Conservation (phyloP, 2,329 filamentous ascomycete genomes). For the Cladosporium velox region DNA sequence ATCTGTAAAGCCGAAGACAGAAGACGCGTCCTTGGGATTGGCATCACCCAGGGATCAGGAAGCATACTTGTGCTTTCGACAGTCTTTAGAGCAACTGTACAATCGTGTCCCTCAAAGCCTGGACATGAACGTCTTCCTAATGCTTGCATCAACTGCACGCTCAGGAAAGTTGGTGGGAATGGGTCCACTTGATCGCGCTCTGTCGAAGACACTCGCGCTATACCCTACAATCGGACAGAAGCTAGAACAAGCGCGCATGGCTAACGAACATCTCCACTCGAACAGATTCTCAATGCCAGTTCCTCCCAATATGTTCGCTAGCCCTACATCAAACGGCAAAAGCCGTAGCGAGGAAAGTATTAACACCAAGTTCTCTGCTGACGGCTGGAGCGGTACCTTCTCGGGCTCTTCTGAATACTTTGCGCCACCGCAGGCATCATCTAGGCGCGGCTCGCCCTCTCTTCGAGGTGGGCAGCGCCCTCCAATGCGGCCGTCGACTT, state of each 20-base stretch:
- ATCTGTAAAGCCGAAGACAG: background rate
- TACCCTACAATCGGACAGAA: conserved; percentile 9
- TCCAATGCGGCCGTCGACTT: conserved; percentile 11
- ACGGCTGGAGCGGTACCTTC: conserved; percentile 50
- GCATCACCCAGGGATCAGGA: background rate
- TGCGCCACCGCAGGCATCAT: conserved; percentile 27
- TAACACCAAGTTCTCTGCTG: conserved; percentile 52
- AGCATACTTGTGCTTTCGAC: conserved; percentile 12
- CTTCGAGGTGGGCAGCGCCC: conserved; percentile 12
- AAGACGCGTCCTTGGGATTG: no score
- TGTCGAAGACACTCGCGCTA: background rate
- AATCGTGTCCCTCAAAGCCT: conserved; percentile 24
- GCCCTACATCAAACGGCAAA: conserved; percentile 37
- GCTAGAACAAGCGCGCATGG: conserved; percentile 19
- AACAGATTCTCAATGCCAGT: conserved; percentile 38
- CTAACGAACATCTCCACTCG: conserved; percentile 27
- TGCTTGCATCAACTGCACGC: conserved; percentile 28
- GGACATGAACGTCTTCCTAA: conserved; percentile 32
- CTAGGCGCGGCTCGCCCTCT: conserved; percentile 16
- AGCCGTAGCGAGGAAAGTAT: conserved; percentile 52
- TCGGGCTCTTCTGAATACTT: conserved; percentile 47
- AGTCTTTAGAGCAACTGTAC: conserved; percentile 8
- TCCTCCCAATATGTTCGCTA: conserved; percentile 29
- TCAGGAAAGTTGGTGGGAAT: conserved; percentile 14
- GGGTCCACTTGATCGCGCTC: background rate